phyloP scores from a whole-genome alignment of 202 grass and related monocot species.

The Setaria viridis region DNA sequence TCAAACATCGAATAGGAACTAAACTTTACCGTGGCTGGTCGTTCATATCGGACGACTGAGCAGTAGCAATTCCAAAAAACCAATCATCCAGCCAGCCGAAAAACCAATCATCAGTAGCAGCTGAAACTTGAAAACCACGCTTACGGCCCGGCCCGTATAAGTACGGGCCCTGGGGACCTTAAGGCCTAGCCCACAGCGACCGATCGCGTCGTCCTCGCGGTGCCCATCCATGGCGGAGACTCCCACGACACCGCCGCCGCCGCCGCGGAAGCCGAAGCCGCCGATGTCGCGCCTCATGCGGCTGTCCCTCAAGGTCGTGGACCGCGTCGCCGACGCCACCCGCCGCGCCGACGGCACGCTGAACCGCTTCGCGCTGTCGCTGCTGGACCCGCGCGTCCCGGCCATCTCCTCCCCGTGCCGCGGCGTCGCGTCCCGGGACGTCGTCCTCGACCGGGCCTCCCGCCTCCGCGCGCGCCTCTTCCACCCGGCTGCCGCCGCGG shows the following conservation, averaged over 20 bases:
- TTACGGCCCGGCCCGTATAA: neutral
- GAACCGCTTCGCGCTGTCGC: conserved; percentile 65
- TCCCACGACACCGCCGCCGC: neutral
- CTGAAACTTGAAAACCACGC: neutral
- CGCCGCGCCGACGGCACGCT: conserved; percentile 71
- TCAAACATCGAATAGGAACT: no score
- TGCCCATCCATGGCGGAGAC: conserved; percentile 12
- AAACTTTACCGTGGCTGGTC: no score
- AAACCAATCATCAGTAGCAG: no score
- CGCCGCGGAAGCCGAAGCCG: conserved; percentile 34
- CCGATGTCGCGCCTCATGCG: conserved; percentile 69
- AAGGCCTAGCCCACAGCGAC: neutral
- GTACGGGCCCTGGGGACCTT: neutral
- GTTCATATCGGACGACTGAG: no score
- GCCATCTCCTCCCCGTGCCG: conserved; percentile 53
- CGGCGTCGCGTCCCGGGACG: conserved; percentile 61
- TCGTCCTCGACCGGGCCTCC: conserved; percentile 32
- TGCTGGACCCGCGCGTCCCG: conserved; percentile 54
- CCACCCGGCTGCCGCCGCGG: neutral
- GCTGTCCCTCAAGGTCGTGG: conserved; percentile 34
- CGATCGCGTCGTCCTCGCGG: neutral
- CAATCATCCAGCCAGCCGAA: no score
- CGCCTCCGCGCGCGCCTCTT: conserved; percentile 60
- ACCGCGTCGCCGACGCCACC: conserved; percentile 50
- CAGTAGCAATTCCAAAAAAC: no score